These are phyloP conservation scores for Leishmania aethiopica DNA, from an alignment of 208 protist species.

Conservation along the genomic window DNA sequence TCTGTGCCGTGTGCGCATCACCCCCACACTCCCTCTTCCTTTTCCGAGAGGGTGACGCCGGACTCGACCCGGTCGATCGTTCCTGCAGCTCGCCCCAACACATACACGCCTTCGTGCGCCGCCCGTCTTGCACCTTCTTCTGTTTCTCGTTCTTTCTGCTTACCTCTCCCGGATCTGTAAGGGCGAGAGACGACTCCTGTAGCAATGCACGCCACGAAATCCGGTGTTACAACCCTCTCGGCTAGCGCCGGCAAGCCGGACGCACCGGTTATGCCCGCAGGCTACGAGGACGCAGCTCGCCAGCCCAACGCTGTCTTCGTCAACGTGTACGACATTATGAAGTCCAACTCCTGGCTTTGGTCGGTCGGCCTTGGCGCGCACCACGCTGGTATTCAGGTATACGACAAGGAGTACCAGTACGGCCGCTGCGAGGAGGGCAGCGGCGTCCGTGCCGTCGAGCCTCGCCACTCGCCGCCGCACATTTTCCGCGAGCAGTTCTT, in stretches of 20 bases:
- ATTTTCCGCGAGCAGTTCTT: slow-evolving; percentile 75
- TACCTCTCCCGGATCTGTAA: not conserved
- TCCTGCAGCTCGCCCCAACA: not conserved
- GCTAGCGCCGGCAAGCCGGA: not conserved
- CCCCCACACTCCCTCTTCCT: not conserved
- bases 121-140: not conserved
- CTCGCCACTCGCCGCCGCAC: slow-evolving; percentile 55
- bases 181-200: not conserved
- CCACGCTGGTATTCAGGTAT: slow-evolving; percentile 77
- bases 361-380: slow-evolving; percentile 63
- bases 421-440: slow-evolving; percentile 44
- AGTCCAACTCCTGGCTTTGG: slow-evolving; percentile 48
- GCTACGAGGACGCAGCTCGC: slow-evolving; percentile 7
- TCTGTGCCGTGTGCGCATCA: not conserved
- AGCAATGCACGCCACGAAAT: not conserved
- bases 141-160: not conserved
- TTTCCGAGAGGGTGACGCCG: not conserved
- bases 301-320: slow-evolving; percentile 61
- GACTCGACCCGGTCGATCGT: not conserved
- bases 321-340: slow-evolving; percentile 75
- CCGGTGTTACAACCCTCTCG: not conserved
- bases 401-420: slow-evolving; percentile 69
- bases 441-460: slow-evolving; percentile 47
- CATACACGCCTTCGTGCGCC: not conserved
- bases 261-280: not conserved